Base-by-base conservation (phyloP, 2,329 filamentous ascomycete genomes). In the Pezicula neosporulosa region DNA sequence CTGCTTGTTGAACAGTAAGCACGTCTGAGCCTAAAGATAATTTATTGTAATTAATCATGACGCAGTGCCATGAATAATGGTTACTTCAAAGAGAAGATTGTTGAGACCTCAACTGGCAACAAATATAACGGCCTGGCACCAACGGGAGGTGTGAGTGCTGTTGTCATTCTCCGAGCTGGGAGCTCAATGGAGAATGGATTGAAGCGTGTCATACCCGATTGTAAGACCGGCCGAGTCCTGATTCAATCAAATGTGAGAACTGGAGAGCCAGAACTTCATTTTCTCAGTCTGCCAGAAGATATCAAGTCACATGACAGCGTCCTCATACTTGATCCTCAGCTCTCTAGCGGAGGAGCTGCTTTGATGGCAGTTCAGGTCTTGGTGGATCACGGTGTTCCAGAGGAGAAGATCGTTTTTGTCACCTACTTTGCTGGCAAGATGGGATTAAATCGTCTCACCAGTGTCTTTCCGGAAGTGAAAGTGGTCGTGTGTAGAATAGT, bases 301-400 rank as follows among this genome's bases (percentile, higher is more conserved):
- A 88, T 97, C 50, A 73, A 80, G 53, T 70, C 80, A 39, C 88
- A 96, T 64, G 85, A 89, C 58, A 87, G 87, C 46, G 90, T 99
- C 16, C 75, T 99, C 54, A 76, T 99, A 7, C 75, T 97, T 18
- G 94, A 97, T 68, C 86, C 92, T 13, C 94, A 99, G 67, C 97
- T 97, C 88, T 90, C 90, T 24, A 92, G 87, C 55, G 94, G 94
- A 41, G 93, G 92, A 35, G 81, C 83, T 15, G 83, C 82, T 1
- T 74, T 99, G 52, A 99, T 99, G 94, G 91, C 94, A 1, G 92
- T 97, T 39, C 88, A 94, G 64, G 90, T 97, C n/a, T 75, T 99
- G 48, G 84, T 96, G 15, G 94, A 99, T 68, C 92, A 97, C 65
- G 94, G 94, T 10, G 92, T 97, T 6, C 74, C 82, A 6, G 86